Base-by-base conservation (phyloP, 2,329 filamentous ascomycete species). In the Fusarium ambrosium region DNA sequence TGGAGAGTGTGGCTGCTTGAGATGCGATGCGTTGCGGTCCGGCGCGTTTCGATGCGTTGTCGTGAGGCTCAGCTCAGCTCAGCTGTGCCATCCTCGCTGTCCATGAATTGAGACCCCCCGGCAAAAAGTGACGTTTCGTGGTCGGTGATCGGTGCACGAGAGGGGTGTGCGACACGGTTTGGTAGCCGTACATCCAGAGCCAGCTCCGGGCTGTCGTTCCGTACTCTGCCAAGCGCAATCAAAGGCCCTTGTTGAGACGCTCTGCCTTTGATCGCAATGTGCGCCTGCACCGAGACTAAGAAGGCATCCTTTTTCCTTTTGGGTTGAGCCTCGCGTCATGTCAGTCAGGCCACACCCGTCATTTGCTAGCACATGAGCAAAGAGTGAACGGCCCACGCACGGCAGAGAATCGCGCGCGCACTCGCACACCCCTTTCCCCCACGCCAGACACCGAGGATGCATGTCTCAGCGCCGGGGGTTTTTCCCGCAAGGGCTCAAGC, bases 151-250 rank as follows among this genome's bases (percentile, higher is more conserved):
- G 48, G 62, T 66, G 69, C 64, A 69, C 71, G 65, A 60, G 72
- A 70, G 66, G 75, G 75, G 75, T 68, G 64, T 68, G 32, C 32
- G 73, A 66, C 32, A 64, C 64, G 53, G 62, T 64, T 62, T 64
- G 51, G 72, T 73, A 72, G 72, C 64, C 70, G 75, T 69, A 55
- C 75, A 67, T 71, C 70, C 73, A 76, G 65, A 75, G 75, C 75
- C 73, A 78, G 73, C 74, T 72, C 75, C 66, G 68, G 68, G 71
- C 64, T 76, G 67, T 69, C 67, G 62, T 77, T 68, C 72, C 75
- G 68, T 68, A 68, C 64, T 66, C 37, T 75, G 71, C 75, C 67
- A 74, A 72, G 70, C 36, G 71, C 73, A 77, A 75, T 73, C 71
- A 72, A 69, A 69, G 51, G 63, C 64, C 67, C 67, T 67, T 68